Base-by-base conservation (phyloP, 495 filamentous ascomycete species). In the Staphylotrichum longicolle region DNA sequence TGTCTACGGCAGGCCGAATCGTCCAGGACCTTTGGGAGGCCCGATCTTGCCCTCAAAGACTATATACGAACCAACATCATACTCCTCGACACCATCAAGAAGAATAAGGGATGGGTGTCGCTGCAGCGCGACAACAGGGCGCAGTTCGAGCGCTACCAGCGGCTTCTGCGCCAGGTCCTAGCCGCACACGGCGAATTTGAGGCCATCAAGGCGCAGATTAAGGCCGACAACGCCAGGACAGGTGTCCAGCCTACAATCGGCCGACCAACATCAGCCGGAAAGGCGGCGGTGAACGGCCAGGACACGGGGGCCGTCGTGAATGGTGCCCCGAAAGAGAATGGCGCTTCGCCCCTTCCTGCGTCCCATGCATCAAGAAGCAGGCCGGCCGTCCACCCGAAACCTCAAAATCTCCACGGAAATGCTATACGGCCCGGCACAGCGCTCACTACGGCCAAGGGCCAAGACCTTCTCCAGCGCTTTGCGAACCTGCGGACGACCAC, bases 21-120 rank as follows among this genome's bases (percentile, higher is more conserved):
- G 11, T 70, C 72, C 45, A 69, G 80, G 49, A 78, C 83, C 40
- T 84, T 86, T 65, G 69, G 73, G 11, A 71, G 78, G n/a, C 77
- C 75, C 5, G 81, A 83, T 57, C 42, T 80, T 27, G 82, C 80
- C 7, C 67, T 83, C 7, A 74, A 78, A 33, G 90, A 96, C 50
- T 98, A 90, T 72, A 80, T 97, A 54, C 83, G 86, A 45, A 88
- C 93, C 32, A 90, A 81, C 48, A 86, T 90, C 50, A 86, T 98
- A 60, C 80, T 88, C 40, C 79, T 89, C 30, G 82, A 93, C 44
- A 77, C 87, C 35, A 74, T 73, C n/a, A 78, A 77, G 62, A 79
- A 76, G 62, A 79, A 78, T 51, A 80, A 71, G 52, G 70, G 63
- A 30, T 73, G 67, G 69, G 58, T 59, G 37, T 58, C 63, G 45